Evolutionary conservation across 148 eudicot genomes (phyloP), one percentile per base, ranked within the genome.

Genomic region (Pouteria glomerata): DNA sequence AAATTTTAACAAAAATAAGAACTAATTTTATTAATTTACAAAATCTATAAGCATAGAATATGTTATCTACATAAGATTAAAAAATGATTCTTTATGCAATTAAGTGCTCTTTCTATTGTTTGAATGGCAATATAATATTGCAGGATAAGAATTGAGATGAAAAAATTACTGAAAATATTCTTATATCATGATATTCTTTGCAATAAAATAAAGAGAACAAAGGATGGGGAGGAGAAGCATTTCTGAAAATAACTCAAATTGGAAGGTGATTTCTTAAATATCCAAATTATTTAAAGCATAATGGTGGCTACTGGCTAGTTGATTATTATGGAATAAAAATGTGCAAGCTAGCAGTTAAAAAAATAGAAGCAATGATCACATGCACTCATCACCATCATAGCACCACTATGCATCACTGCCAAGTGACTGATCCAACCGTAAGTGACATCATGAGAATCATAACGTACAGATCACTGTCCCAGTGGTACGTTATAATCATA

Each of bases 401-500:
- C 6, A 37, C 27, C 26, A 27, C n/a, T 8, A 4, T 5, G 2
- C 30, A 11, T 26, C 30, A 16, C 45, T 18, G 13, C 29, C 37
- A 35, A 35, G 72, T 10, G 48, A 47, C 34, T 8, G 23, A 69
- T 55, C 12, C 8, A n/a, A 51, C 39, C 6, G 11, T 1, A 39
- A 21, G 29, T 69, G 72, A 69, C 61, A 34, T 53, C 72, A 35
- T 35, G 6, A 53, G 33, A 1, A 35, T 53, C 48, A 55, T 63
- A 35, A 13, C 61, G 61, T 69, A 69, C 23, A 24, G 50, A 69
- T 69, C 27, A 24, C 23, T 50, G 59, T 68, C 29, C 16, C 71
- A 10, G 59, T 31, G 2, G 59, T 50, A 68, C 71, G 59, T 68
- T 67, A 48, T 31, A 50, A 67, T 67, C 58, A 67, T 48, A 67